Evolutionary conservation across 192 early-diverging fungal genomes (phyloP).

Genomic region (Coemansia guatemalensis): DNA sequence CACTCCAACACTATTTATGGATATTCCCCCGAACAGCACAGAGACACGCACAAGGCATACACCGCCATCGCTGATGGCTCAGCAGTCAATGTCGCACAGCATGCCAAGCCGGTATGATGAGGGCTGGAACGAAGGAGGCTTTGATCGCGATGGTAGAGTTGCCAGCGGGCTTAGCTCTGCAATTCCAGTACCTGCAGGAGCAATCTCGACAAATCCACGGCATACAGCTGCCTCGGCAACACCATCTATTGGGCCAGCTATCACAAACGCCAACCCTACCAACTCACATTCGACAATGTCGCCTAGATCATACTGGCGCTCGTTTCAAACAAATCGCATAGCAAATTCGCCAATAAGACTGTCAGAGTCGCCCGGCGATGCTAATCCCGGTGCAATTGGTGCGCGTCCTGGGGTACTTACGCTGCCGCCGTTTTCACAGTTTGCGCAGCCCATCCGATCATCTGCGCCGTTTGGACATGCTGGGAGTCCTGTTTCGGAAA

Average conservation of each 20-base stretch:
- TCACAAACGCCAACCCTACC: conserved; percentile 2
- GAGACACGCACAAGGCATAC: not conserved
- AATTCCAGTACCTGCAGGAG: not conserved
- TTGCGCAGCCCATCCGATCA: conserved; percentile 9
- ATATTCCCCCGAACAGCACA: conserved; percentile 15
- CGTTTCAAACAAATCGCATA: conserved; percentile 13
- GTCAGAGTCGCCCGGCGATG: conserved; percentile 22
- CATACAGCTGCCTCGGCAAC: conserved; percentile 1
- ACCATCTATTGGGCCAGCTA: not conserved
- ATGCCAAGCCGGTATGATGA: conserved; percentile 29
- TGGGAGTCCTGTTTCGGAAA: conserved; percentile 12
- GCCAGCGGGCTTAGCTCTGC: not conserved
- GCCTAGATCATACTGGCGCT: conserved; percentile 16
- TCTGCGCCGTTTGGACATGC: conserved; percentile 19
- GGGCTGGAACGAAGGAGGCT: conserved; percentile 19
- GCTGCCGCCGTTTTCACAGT: conserved; percentile 36
- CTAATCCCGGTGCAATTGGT: not conserved
- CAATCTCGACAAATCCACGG: not conserved
- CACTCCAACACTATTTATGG: conserved; percentile 23
- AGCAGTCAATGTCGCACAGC: conserved; percentile 34
- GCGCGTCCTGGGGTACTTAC: not conserved
- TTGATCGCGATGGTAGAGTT: not conserved
- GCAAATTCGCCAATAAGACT: conserved; percentile 25
- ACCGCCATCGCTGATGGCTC: not conserved
- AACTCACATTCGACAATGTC: conserved; percentile 17